A percentile compares a stretch with the other conserved stretches of the same genome.
These are phyloP conservation scores for Brassica nigra DNA, from an alignment of 345 rosid species.

Conservation along the genomic window DNA sequence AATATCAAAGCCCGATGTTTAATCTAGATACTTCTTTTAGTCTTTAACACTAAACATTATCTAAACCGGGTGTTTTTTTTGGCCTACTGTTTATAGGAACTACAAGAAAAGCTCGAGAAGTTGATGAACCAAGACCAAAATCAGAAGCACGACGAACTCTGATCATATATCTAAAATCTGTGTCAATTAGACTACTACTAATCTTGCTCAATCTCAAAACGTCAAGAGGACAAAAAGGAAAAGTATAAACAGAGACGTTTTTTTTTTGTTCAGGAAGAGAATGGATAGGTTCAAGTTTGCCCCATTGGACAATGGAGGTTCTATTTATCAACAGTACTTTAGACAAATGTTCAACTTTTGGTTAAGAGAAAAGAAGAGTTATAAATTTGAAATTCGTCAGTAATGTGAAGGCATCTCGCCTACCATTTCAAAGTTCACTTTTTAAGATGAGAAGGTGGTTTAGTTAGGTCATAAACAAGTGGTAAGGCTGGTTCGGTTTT, in stretches of 20 bases:
- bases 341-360: conserved; percentile 16
- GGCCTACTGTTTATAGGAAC: conserved; percentile 50
- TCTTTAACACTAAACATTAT: background rate
- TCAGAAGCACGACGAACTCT: conserved; percentile 75
- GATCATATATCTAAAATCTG: conserved; percentile 30
- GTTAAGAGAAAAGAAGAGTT: conserved; percentile 23
- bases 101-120: conserved; percentile 66
- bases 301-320: conserved; percentile 13
- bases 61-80: background rate
- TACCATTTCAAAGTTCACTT: background rate
- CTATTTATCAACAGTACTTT: conserved; percentile 19
- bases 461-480: background rate
- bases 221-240: conserved; percentile 8
- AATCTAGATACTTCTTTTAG: background rate
- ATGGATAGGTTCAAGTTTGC: conserved; percentile 16
- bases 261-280: conserved; percentile 30
- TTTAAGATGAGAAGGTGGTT: background rate
- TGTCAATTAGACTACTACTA: conserved; percentile 24
- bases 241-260: conserved; percentile 16
- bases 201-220: conserved; percentile 29
- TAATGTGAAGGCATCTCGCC: background rate
- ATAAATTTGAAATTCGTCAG: background rate
- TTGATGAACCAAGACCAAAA: conserved; percentile 66
- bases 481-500: conserved; percentile 14
- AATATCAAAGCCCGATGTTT: background rate